These are phyloP conservation scores for Myriosclerotinia curreyana DNA, from an alignment of 2,329 filamentous ascomycete species.

Conservation along the genomic window DNA sequence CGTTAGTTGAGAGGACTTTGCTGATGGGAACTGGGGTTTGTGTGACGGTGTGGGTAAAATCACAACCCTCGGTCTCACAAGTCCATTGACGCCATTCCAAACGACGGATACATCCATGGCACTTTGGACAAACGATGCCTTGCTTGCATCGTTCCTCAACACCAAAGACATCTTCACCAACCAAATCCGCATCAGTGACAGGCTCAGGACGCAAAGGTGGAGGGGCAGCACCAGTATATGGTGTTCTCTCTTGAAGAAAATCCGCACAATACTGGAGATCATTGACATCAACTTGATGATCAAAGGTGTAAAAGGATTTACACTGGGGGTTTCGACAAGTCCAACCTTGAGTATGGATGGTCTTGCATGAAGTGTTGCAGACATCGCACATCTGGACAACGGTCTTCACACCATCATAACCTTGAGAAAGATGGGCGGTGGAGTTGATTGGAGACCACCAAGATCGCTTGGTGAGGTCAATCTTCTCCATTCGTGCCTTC, in stretches of 20 bases:
- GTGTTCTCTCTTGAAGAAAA: conserved; percentile 55
- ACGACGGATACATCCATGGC: conserved; percentile 58
- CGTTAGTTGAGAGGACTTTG: conserved; percentile 21
- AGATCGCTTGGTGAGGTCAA: conserved; percentile 49
- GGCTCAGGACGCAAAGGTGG: conserved; percentile 44
- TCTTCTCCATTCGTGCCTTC: conserved; percentile 64
- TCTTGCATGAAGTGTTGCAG: conserved; percentile 44
- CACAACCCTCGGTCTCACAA: conserved; percentile 53
- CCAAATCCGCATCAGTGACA: conserved; percentile 40
- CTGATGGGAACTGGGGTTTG: conserved; percentile 21
- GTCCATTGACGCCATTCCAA: conserved; percentile 58
- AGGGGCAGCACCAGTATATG: conserved; percentile 40
- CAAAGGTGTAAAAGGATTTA: conserved; percentile 47
- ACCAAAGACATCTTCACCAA: conserved; percentile 41
- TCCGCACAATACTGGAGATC: conserved; percentile 50
- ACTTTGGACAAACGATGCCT: conserved; percentile 65
- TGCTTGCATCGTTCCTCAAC: conserved; percentile 53
- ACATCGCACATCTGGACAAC: conserved; percentile 39
- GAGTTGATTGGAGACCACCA: conserved; percentile 53
- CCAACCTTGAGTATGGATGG: conserved; percentile 50
- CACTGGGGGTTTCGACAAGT: conserved; percentile 57
- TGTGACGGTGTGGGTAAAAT: conserved; percentile 42
- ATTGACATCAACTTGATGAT: conserved; percentile 30
- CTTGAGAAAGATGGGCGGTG: conserved; percentile 2
- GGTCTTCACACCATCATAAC: conserved; percentile 27